phyloP scores from a whole-genome alignment of 192 early-diverging fungal species.

The Tieghemiomyces parasiticus region DNA sequence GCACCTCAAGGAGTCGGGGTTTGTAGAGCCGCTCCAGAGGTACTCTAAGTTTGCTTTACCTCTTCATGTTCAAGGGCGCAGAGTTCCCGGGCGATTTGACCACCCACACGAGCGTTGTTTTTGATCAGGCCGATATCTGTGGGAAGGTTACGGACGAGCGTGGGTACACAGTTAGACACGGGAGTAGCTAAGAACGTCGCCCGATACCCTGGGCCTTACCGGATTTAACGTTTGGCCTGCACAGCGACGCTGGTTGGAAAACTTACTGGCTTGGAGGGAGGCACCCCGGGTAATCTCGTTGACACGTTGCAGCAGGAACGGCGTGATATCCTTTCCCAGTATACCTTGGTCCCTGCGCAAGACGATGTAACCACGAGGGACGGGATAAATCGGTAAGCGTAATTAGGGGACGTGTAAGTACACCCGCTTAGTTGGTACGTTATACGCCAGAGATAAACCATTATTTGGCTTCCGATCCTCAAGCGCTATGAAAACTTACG shows the following conservation, averaged over 20 bases:
- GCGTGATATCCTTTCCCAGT: slow-evolving; percentile 79
- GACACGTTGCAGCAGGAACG: slow-evolving; percentile 80
- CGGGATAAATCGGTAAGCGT: slow-evolving; percentile 8
- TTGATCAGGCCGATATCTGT: slow-evolving; percentile 82
- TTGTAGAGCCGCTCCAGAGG: neutral
- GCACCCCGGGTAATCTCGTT: slow-evolving; percentile 68
- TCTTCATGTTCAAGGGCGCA: slow-evolving; percentile 9
- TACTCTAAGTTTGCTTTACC: neutral
- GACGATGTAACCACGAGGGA: slow-evolving; percentile 10
- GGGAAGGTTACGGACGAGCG: neutral
- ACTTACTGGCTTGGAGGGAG: slow-evolving; percentile 63
- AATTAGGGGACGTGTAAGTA: too few species aligned
- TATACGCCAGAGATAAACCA: too few species aligned
- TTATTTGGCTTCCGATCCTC: too few species aligned
- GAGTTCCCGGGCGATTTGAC: slow-evolving; percentile 53
- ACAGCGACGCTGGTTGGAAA: neutral
- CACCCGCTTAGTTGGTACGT: too few species aligned
- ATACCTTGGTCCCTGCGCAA: slow-evolving; percentile 35
- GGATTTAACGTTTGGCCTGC: slow-evolving; percentile 9
- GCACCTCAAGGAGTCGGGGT: neutral
- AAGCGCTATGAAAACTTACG: slow-evolving; percentile 26
- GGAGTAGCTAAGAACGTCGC: neutral
- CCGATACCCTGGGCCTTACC: neutral
- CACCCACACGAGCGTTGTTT: slow-evolving; percentile 77
- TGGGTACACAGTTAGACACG: neutral